Conservation (phyloP, 768 basidiomycete species). For the Podaxis sp. region DNA sequence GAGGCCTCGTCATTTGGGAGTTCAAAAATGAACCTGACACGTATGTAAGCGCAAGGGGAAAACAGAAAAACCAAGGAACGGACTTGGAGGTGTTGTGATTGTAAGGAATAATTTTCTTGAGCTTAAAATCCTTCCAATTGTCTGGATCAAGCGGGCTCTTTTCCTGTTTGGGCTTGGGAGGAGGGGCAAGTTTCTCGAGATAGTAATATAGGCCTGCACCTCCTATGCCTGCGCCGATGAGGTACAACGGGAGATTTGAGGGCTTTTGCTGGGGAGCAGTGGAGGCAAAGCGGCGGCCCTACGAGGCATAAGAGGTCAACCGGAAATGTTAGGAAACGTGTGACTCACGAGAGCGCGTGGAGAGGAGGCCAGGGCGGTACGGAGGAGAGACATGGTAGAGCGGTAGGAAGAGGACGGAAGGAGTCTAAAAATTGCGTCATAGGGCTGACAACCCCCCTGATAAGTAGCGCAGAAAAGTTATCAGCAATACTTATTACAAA, state of each 20-base stretch:
- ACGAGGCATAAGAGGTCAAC: constrained; percentile 1
- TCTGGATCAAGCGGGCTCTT: constrained; percentile 75
- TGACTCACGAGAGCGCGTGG: constrained; percentile 44
- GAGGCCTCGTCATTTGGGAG: constrained; percentile 78
- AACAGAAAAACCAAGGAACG: constrained; percentile 18
- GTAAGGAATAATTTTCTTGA: constrained; percentile 80
- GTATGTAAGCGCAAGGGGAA: constrained; percentile 2
- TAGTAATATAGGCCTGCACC: constrained; percentile 51
- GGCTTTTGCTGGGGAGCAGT: constrained; percentile 42
- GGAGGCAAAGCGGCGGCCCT: constrained; percentile 39
- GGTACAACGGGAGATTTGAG: constrained; percentile 46
- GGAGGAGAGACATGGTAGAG: constrained; percentile 43
- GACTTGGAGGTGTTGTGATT: constrained; percentile 92
- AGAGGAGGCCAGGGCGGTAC: constrained; percentile 29
- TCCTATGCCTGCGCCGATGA: constrained; percentile 48
- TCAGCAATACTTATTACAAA: constrained; percentile 17
- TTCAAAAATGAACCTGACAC: constrained; percentile 70
- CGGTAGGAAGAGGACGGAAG: constrained; percentile 9
- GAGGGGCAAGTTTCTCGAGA: constrained; percentile 33
- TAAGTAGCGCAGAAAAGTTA: constrained; percentile 8
- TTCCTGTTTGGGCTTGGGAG: constrained; percentile 41
- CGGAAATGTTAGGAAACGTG: neutral
- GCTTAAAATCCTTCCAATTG: constrained; percentile 76
- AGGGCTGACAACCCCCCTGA: constrained; percentile 6
- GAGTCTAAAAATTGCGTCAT: constrained; percentile 12